Base-by-base conservation (phyloP, 257 asterid species). In the Misopates orontium region DNA sequence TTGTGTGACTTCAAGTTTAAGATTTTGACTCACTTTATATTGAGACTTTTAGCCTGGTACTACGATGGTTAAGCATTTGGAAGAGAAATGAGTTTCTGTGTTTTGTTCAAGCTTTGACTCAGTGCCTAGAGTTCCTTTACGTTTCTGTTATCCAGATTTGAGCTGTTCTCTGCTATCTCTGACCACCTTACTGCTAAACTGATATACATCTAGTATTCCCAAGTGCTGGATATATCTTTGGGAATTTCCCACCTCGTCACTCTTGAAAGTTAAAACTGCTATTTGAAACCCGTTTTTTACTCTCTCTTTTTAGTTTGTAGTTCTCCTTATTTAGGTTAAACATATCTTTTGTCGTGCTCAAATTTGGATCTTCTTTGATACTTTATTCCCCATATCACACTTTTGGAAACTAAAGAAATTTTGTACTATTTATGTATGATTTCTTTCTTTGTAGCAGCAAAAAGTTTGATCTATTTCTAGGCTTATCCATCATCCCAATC, bases 141-240 rank as follows among this genome's bases (percentile, higher is more conserved):
- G 21, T 41, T 62, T 72, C 36, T 42, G 16, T 39, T 4, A 13
- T 59, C 42, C 24, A 41, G 44, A 59, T 16, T 25, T 22, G 25
- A 66, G 60, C 53, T 22, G 25, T 68, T 51, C 25, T n/a, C 19
- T 45, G 19, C 36, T 49, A 36, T 69, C 14, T 53, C 51, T 49
- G 21, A 41, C 28, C 56, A 20, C 10, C 51, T 32, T 63, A 45
- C 19, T 16, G 17, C 19, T 17, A 67, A n/a, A 10, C 17, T 63
- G 48, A 5, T 57, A 2, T 63, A 13, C 28, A 41, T 24, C 0
- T 42, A 10, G 48, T 10, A 14, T 0, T 22, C 23, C 18, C 19
- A 55, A 55, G 18, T 24, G 41, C 40, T 15, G 21, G 16, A n/a
- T 7, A 52, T 52, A 15, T 0, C 3, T 6, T 50, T 20, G 10